Evolutionary conservation across 768 basidiomycete species (phyloP), one percentile per base, ranked within the genome.

Genomic region (Suillus decipiens): DNA sequence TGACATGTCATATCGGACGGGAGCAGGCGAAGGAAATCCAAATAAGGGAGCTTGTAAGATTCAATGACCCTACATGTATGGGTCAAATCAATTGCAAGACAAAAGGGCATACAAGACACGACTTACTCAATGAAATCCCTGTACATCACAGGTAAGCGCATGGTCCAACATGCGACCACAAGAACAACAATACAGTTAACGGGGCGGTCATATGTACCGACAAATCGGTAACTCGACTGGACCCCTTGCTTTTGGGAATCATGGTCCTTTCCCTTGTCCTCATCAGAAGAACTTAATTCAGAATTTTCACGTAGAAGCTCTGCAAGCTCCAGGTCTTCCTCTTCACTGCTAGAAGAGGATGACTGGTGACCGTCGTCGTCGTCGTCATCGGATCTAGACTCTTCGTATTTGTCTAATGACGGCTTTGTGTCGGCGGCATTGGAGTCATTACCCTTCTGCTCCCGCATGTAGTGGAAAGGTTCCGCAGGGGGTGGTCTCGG

Each of bases 61-160:
- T 95, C 91, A 50, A 95, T 88, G 61, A 88, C 73, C 59, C 94
- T 96, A 43, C 59, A 39, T 62, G 62, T 62, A 64, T 34, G 59
- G 63, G 68, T 53, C 68, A 45, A 47, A 39, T 55, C 53, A 51
- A 48, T 55, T 59, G 34, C 22, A 31, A n/a, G 37, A 50, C 12
- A 45, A 45, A 17, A 48, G 41, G 48, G 12, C 36, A 33, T 55
- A 37, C 57, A 62, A 33, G 59, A 28, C 62, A 51, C 41, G 22
- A 71, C 88, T 65, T 69, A 91, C 95, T 79, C 80, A 50, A 87
- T 81, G 57, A 96, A 82, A 70, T 97, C 94, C 69, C 81, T 82
- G 69, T 88, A 90, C 68, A 90, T 77, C 12, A 91, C 78, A 0
- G 95, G 93, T 42, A 95, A 73, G 22, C 95, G 82, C 72, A 96